phyloP scores from a whole-genome alignment of 1,139 yeast genomes.

The Suhomyces bokatorum region DNA sequence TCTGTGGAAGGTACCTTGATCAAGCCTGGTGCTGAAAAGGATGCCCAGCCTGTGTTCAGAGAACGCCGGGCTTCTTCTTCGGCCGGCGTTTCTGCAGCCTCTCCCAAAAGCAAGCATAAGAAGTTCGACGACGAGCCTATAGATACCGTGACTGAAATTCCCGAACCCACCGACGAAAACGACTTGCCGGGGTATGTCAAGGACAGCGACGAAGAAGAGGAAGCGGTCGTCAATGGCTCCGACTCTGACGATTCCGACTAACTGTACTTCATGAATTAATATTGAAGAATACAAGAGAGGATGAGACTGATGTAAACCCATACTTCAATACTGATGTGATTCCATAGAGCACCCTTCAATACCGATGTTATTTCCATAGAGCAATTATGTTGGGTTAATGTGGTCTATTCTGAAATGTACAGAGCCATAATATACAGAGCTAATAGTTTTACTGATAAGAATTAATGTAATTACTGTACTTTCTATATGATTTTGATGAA shows the following conservation, averaged over 20 bases:
- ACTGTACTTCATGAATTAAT: no score
- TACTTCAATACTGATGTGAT: no score
- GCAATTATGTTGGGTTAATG: no score
- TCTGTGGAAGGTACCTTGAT: constrained; percentile 84
- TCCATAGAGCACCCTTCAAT: no score
- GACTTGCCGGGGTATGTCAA: constrained; percentile 20
- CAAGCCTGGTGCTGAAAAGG: constrained; percentile 58
- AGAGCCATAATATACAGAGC: no score
- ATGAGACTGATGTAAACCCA: no score
- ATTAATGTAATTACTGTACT: no score
- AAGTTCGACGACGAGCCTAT: constrained; percentile 40
- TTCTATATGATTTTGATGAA: no score
- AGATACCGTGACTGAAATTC: constrained; percentile 23
- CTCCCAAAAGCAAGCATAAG: constrained; percentile 34
- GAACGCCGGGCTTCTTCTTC: constrained; percentile 30
- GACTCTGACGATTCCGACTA: constrained; percentile 18
- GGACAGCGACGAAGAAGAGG: constrained; percentile 27
- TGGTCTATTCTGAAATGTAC: no score
- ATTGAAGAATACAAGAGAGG: no score
- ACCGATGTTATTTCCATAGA: no score
- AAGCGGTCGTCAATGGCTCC: constrained; percentile 17
- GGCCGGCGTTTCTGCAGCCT: constrained; percentile 14
- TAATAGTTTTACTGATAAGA: no score
- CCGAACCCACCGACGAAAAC: constrained; percentile 24
- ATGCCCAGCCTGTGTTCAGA: constrained; percentile 51